These are phyloP conservation scores for Xylaria telfairii DNA, from an alignment of 495 filamentous ascomycete genomes.

Conservation along the genomic window DNA sequence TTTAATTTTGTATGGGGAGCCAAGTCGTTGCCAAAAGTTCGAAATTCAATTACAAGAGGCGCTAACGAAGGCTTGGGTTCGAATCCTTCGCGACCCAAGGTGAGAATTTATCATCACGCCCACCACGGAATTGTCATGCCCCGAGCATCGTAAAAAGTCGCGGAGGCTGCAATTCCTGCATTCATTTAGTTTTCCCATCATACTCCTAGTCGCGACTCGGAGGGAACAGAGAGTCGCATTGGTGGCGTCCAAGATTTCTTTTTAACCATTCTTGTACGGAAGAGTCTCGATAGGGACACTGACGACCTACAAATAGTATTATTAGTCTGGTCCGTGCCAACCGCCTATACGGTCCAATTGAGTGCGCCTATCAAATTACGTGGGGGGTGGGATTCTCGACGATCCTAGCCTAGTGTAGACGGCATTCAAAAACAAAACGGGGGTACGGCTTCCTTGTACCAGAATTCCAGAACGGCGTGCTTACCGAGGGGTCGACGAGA, in stretches of 20 bases:
- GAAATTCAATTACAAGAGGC: background rate
- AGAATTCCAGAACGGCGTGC: slow-evolving; percentile 7
- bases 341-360: slow-evolving; percentile 14
- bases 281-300: background rate
- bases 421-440: slow-evolving; percentile 1
- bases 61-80: slow-evolving; percentile 16
- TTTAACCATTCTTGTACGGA: background rate
- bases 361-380: slow-evolving; percentile 14
- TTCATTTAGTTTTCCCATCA: background rate
- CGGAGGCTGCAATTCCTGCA: background rate
- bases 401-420: slow-evolving; percentile 21
- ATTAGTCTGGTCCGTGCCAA: slow-evolving; percentile 6
- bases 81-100: slow-evolving; percentile 9
- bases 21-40: slow-evolving; percentile 7
- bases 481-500: slow-evolving; percentile 19
- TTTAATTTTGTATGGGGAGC: slow-evolving; percentile 18
- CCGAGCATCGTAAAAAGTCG: background rate
- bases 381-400: slow-evolving; percentile 11
- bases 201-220: background rate
- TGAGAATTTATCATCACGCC: background rate
- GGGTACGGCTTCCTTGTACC: slow-evolving; percentile 1
- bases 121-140: background rate
- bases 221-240: background rate
- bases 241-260: background rate
- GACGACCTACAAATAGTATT: no score